Evolutionary conservation across 805 yeast genomes (phyloP).

Genomic region (Saccharomycopsis fibuligera): DNA sequence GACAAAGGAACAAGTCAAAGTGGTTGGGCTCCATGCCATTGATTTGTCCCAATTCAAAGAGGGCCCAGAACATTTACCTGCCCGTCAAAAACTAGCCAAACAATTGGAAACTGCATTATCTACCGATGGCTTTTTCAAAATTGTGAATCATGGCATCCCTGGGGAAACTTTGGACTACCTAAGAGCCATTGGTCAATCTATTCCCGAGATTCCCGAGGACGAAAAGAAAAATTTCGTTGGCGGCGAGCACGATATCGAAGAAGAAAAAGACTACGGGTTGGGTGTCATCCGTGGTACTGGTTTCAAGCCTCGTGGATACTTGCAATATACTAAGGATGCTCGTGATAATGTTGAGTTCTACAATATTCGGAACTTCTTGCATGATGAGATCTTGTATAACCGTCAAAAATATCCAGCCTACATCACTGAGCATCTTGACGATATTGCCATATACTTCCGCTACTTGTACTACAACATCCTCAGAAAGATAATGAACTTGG

Average conservation of each 20-base stretch:
- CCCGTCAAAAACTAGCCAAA: slow-evolving; percentile 31
- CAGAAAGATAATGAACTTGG: slow-evolving; percentile 31
- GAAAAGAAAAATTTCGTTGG: slow-evolving; percentile 34
- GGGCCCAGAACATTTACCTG: slow-evolving; percentile 30
- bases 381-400: slow-evolving; percentile 27
- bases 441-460: slow-evolving; percentile 34
- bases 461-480: slow-evolving; percentile 33
- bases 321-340: slow-evolving; percentile 39
- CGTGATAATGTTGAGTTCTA: slow-evolving; percentile 39
- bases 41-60: slow-evolving; percentile 33
- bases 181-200: slow-evolving; percentile 34
- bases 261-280: slow-evolving; percentile 24
- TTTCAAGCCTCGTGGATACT: slow-evolving; percentile 41
- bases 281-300: slow-evolving; percentile 44
- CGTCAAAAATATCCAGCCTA: slow-evolving; percentile 32
- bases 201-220: slow-evolving; percentile 35
- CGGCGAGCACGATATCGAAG: slow-evolving; percentile 32
- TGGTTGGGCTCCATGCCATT: slow-evolving; percentile 28
- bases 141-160: slow-evolving; percentile 24
- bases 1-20: slow-evolving; percentile 14
- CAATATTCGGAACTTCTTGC: slow-evolving; percentile 36
- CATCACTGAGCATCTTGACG: slow-evolving; percentile 32
- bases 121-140: slow-evolving; percentile 36
- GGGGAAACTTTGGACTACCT: slow-evolving; percentile 28
- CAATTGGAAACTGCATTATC: slow-evolving; percentile 35